phyloP scores from a whole-genome alignment of 2,329 filamentous ascomycete genomes.

The Aspergillus quadricinctus region DNA sequence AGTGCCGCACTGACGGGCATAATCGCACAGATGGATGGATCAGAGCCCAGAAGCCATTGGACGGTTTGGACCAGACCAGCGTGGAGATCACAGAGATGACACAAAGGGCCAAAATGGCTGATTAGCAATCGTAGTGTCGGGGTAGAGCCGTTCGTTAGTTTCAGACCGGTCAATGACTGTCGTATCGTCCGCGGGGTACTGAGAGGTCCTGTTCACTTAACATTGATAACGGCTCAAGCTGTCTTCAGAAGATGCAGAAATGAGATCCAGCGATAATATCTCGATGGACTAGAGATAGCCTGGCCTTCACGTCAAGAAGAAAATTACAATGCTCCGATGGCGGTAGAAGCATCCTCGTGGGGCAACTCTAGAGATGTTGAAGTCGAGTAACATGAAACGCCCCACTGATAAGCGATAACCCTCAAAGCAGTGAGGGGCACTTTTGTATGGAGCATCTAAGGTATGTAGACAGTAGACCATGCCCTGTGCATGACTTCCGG shows the following conservation, averaged over 20 bases:
- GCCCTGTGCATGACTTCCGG: background rate
- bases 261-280: background rate
- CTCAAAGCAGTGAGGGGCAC: background rate
- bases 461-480: background rate
- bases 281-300: background rate
- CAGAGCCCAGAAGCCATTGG: background rate
- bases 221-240: background rate
- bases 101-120: background rate
- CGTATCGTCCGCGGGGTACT: background rate
- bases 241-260: background rate
- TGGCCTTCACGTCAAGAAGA: background rate
- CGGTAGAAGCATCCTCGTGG: background rate
- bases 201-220: background rate
- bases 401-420: background rate
- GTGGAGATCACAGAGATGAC: conserved; percentile 6
- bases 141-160: background rate
- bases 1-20: background rate
- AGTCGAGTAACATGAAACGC: background rate
- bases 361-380: background rate
- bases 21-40: background rate
- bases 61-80: background rate
- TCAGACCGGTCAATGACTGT: conserved; percentile 7
- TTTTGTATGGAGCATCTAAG: background rate
- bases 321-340: background rate
- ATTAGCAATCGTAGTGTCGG: background rate